A percentile compares a stretch with the other conserved stretches of the same genome.
phyloP scores from a whole-genome alignment of 164 flowering plant species.

The Malania oleifera region DNA sequence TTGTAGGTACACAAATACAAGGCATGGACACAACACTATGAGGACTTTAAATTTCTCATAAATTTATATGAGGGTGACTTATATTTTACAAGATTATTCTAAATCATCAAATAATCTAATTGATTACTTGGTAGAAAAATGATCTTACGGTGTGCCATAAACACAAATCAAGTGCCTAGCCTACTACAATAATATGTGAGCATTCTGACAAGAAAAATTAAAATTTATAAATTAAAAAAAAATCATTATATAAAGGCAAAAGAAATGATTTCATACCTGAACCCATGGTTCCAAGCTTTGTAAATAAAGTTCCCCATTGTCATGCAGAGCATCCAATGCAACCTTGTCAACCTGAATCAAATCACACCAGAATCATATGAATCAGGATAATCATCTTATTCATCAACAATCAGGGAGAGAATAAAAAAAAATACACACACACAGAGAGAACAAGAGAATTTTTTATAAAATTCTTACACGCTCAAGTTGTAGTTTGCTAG shows the following conservation, averaged over 20 bases:
- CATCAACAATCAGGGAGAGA: neutral
- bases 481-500: constrained; percentile 79
- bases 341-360: constrained; percentile 68
- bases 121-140: too few relatives aligned
- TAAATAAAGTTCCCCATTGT: constrained; percentile 67
- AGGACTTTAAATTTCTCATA: too few relatives aligned
- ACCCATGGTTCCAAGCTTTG: constrained; percentile 95
- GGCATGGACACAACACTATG: too few relatives aligned
- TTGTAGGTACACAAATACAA: too few relatives aligned
- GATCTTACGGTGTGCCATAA: too few relatives aligned
- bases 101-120: too few relatives aligned
- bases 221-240: too few relatives aligned
- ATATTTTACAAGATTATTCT: too few relatives aligned
- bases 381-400: neutral
- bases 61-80: too few relatives aligned
- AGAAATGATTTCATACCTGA: constrained; percentile 39
- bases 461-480: constrained; percentile 50
- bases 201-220: neutral
- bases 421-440: neutral
- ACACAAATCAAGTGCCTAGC: neutral
- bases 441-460: neutral
- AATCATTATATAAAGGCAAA: neutral
- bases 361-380: constrained; percentile 5
- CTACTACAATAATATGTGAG: neutral
- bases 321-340: constrained; percentile 72